Evolutionary conservation across 202 grass and related monocot species (phyloP), one percentile per base, ranked within the genome.

Genomic region (Zoysia matrella): DNA sequence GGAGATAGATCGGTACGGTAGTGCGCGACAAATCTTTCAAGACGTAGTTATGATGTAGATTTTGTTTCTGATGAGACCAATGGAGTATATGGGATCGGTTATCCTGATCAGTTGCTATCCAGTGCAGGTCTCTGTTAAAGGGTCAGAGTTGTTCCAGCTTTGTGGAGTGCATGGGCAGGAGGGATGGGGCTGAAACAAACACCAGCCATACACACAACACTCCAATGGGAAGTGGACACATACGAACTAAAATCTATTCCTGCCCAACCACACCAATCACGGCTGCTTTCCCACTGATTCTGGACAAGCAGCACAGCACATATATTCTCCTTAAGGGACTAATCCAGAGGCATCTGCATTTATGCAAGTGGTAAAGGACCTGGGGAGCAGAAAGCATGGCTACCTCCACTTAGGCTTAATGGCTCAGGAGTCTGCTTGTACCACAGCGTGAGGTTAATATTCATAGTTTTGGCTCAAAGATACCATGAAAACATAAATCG

Each of bases 161-260:
- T 87, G 70, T 62, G 71, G 69, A 78, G 80, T 78, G 78, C 62
- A 65, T 60, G 81, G 73, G 49, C 61, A 66, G 58, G 45, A 85
- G 63, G 67, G 78, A 88, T 82, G 79, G 78, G 82, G 63, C 85
- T 86, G 68, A 68, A 86, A 85, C 13, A 12, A 85, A 85, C 82
- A 73, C 52, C 63, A 51, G 69, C 81, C 83, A 80, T 82, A 80
- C 78, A 57, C 18, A 67, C 65, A 62, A 83, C 80, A 76, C 79
- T 74, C 63, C 74, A 79, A 64, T 86, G 54, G 62, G 83, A 79
- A 79, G 63, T 86, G 74, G 74, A 62, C 79, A 79, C 54, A 56
- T 65, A n/a, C 65, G 67, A 79, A 83, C 77, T 65, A 83, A 74
- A 83, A 90, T 82, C 3, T 82, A 79, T 79, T 90, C 83, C 42